Evolutionary conservation across 208 protist species (phyloP).

Genomic region (Trypanosomatidae sp.): DNA sequence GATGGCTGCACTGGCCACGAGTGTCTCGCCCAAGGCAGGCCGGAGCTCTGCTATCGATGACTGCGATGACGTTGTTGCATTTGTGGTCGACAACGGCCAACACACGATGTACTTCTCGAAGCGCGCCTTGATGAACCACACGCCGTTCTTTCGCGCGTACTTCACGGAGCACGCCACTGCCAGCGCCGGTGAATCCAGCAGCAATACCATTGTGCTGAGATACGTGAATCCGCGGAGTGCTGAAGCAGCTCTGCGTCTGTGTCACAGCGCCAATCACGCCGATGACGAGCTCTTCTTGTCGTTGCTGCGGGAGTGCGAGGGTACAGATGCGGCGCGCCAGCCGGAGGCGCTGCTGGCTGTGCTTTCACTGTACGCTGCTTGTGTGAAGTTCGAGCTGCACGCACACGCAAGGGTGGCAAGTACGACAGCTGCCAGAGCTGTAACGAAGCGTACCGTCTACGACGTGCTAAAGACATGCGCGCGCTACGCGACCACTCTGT

Average conservation of each 20-base stretch:
- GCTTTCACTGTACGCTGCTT: conserved; percentile 35
- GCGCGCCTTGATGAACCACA: conserved; percentile 13
- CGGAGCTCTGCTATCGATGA: background rate
- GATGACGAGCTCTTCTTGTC: conserved; percentile 28
- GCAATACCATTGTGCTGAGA: conserved; percentile 13
- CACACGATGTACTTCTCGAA: conserved; percentile 22
- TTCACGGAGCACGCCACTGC: conserved; percentile 4
- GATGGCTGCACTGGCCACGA: background rate
- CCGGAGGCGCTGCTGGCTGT: conserved; percentile 8
- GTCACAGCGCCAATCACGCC: conserved; percentile 12
- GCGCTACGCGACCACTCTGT: conserved; percentile 14
- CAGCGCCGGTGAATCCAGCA: background rate
- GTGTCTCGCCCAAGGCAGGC: background rate
- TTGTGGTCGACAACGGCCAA: conserved; percentile 12
- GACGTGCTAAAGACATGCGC: conserved; percentile 19
- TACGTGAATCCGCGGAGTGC: conserved; percentile 15
- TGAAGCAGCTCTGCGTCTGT: conserved; percentile 33
- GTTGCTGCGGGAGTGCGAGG: conserved; percentile 8
- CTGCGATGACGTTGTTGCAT: conserved; percentile 15
- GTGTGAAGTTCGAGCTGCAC: conserved; percentile 30
- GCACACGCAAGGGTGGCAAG: conserved; percentile 18
- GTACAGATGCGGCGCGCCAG: background rate
- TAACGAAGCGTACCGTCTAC: conserved; percentile 8
- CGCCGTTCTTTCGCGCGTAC: conserved; percentile 18
- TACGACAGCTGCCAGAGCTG: background rate